Evolutionary conservation across 257 asterid genomes (phyloP).

Genomic region (Ocimum tenuiflorum): DNA sequence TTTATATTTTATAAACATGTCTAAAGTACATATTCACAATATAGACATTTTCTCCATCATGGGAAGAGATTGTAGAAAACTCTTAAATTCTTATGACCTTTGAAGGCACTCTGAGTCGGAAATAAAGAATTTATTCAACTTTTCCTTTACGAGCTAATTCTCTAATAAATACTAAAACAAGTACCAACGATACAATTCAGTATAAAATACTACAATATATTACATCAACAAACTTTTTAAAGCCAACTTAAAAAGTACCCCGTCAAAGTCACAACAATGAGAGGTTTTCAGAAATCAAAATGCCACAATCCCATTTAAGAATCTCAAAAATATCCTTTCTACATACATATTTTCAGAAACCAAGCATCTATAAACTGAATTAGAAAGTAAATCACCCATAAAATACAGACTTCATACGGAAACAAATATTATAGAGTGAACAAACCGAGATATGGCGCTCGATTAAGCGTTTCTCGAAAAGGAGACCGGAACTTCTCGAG

Average conservation of each 20-base stretch:
- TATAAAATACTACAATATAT: background rate
- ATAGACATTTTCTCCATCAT: background rate
- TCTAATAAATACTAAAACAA: background rate
- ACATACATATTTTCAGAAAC: background rate
- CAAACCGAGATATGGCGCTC: constrained; percentile 85
- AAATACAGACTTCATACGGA: background rate
- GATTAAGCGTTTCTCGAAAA: constrained; percentile 79
- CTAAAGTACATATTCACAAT: background rate
- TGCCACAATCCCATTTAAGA: background rate
- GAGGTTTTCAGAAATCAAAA: constrained; percentile 14
- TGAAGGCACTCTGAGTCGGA: background rate
- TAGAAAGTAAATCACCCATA: background rate
- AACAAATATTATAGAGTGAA: background rate
- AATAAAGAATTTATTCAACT: background rate
- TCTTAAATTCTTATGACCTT: background rate
- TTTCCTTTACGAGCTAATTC: background rate
- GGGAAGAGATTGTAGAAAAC: background rate
- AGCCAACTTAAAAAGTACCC: background rate
- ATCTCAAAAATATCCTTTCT: background rate
- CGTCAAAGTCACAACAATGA: background rate
- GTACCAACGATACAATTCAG: background rate
- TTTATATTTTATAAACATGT: background rate
- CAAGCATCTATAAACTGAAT: background rate
- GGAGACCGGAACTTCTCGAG: constrained; percentile 69
- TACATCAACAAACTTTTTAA: background rate